Base-by-base conservation (phyloP, 2,329 filamentous ascomycete genomes). In the Stachybotrys chlorohalonatus region DNA sequence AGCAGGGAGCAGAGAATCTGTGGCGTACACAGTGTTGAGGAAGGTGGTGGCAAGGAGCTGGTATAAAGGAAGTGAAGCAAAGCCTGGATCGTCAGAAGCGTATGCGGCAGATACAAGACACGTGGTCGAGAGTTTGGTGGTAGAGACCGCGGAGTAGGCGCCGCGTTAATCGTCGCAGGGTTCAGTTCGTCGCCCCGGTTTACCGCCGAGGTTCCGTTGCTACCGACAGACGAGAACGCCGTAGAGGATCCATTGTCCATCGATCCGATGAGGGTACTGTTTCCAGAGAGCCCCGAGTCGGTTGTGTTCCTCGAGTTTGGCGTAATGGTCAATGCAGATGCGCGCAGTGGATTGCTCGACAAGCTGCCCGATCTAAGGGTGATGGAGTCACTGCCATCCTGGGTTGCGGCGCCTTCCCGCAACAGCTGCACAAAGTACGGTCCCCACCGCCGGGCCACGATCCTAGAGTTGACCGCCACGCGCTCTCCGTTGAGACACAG, bases 1-100 rank as follows among this genome's bases (percentile, higher is more conserved):
- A 99, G 80, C 6, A 99, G 81, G 8, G 93, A 96, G 74, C 94
- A 99, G 49, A 97, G 83, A 24, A 96, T 95, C 63, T 97, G 94
- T 0, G 94, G 93, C 0, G 91, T 96, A 67, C 92, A 96, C 36
- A 96, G 81, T 1, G 84, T 81, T 6, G 89, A 91, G 11, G 82
- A 82, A 1, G 84, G 81, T 0, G 87, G 78, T 0, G 94, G 93
- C 1, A 99, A 81, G 1, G 89, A 87, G 32, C 90, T 95, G 0
- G 93, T 96, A 70, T 99, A 99, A 9, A 99, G 79, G 66, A 89
- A 99, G 70, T 96, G 89, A 31, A 97, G 83, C 24, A 99, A 81
- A 0, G 94, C 88, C 67, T 96, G 89, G 17, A 97, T 78, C 1
- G 94, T 97, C 24, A 94, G 81, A 60, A 87, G 85, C 3, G 92